These are phyloP conservation scores for Phlyctochytrium arcticum DNA, from an alignment of 192 early-diverging fungal species.

Conservation along the genomic window DNA sequence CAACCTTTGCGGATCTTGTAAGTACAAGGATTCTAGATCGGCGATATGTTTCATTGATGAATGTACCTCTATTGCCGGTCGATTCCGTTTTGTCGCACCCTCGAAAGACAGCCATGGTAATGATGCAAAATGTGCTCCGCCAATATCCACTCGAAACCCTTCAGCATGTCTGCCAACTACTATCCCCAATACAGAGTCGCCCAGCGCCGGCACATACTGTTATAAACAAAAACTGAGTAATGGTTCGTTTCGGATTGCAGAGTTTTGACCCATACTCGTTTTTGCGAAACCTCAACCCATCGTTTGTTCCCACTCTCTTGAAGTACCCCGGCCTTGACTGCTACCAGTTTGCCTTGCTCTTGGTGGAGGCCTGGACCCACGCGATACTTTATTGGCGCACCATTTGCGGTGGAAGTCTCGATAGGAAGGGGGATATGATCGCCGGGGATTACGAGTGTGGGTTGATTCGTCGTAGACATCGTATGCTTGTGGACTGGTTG, in stretches of 20 bases:
- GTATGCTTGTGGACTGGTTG: too few species aligned
- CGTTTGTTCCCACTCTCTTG: slow-evolving; percentile 54
- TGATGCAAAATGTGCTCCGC: slow-evolving; percentile 79
- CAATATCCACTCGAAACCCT: slow-evolving; percentile 88
- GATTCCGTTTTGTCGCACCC: slow-evolving; percentile 86
- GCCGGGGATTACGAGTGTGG: slow-evolving; percentile 17
- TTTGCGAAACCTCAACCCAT: slow-evolving; percentile 82
- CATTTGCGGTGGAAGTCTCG: background rate
- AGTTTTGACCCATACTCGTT: slow-evolving; percentile 48
- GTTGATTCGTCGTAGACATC: too few species aligned
- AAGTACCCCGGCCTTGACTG: slow-evolving; percentile 73
- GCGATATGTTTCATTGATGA: background rate
- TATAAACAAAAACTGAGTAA: background rate
- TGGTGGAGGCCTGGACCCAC: slow-evolving; percentile 81
- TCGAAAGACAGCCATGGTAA: slow-evolving; percentile 85
- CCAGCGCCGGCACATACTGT: slow-evolving; percentile 81
- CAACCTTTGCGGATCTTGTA: slow-evolving; percentile 55
- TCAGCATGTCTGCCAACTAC: slow-evolving; percentile 64
- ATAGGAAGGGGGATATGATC: slow-evolving; percentile 8
- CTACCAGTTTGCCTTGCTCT: slow-evolving; percentile 57
- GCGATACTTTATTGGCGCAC: slow-evolving; percentile 39
- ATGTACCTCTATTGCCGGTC: slow-evolving; percentile 72
- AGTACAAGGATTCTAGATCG: background rate
- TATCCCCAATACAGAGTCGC: slow-evolving; percentile 86
- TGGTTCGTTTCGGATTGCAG: background rate